Base-by-base conservation (phyloP, 139 green algal genomes). In the Eudorina sp. region DNA sequence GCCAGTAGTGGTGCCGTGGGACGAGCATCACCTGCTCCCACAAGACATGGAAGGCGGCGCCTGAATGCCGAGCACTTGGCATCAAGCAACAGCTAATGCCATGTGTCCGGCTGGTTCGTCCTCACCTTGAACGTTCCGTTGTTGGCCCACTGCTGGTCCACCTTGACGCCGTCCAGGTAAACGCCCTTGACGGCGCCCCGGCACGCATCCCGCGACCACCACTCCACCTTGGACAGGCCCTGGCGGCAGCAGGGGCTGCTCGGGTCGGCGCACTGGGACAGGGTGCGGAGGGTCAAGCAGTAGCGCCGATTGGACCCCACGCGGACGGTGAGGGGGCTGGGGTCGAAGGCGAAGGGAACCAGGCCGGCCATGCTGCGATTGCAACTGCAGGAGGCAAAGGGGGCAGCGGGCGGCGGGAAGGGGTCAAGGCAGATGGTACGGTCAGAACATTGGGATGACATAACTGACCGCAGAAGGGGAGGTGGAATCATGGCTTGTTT, bases 91-190 rank as follows among this genome's bases (percentile, higher is more conserved):
- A n/a, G n/a, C n/a, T n/a, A n/a, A n/a, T n/a, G n/a, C n/a, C n/a
- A n/a, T n/a, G n/a, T n/a, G n/a, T n/a, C n/a, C n/a, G n/a, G n/a
- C n/a, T n/a, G n/a, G n/a, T n/a, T n/a, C n/a, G n/a, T n/a, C 14
- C 51, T 60, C 64, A 76, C 38, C 68, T 76, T 76, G 38, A 76
- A 76, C 36, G 68, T 76, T 9, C 68, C 68, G 3, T 62, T 11
- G 6, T 45, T 29, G 29, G 45, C 73, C 73, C 73, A 81, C 48
- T 83, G 75, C 75, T 83, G 46, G 75, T 83, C 75, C 3, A 83
- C 48, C 75, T 83, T 83, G 48, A 83, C 48, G n/a, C 75, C 75
- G 21, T 66, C 48, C 31, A 83, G 46, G 48, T 51, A 83, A 14
- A 68, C 48, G 0, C 14, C 31, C 75, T 83, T 83, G 31, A 83